Conservation (phyloP, 2,329 filamentous ascomycete genomes). For the Calonectria pauciramosa region DNA sequence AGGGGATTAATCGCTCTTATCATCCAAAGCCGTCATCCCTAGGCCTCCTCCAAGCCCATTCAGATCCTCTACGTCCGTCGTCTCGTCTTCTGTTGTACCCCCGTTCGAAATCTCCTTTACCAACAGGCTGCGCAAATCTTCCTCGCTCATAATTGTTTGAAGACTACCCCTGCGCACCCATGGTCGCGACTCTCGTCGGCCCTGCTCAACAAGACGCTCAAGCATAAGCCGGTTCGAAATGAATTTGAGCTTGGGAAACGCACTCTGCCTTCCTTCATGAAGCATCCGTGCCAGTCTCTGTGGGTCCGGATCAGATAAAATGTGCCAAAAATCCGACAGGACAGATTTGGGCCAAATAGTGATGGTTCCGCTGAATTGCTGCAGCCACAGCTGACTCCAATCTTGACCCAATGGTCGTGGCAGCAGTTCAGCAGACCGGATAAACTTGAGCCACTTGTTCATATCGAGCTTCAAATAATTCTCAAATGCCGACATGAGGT, state of each 20-base stretch:
- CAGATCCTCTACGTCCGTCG: slow-evolving; percentile 49
- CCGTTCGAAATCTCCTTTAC: slow-evolving; percentile 50
- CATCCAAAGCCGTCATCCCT: slow-evolving; percentile 46
- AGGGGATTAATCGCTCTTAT: slow-evolving; percentile 28
- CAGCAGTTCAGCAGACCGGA: slow-evolving; percentile 91
- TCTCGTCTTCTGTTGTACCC: slow-evolving; percentile 54
- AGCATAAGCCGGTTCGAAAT: slow-evolving; percentile 88
- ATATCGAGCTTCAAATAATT: slow-evolving; percentile 97
- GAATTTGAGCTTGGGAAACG: slow-evolving; percentile 93
- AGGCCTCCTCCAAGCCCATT: slow-evolving; percentile 37
- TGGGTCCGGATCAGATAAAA: slow-evolving; percentile 85
- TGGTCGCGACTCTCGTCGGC: slow-evolving; percentile 66
- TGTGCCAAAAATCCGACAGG: slow-evolving; percentile 85
- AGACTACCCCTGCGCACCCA: slow-evolving; percentile 65
- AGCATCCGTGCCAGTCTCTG: slow-evolving; percentile 88
- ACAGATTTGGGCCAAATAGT: slow-evolving; percentile 94
- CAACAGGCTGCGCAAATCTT: slow-evolving; percentile 68
- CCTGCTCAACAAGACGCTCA: slow-evolving; percentile 77
- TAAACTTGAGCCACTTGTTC: slow-evolving; percentile 96
- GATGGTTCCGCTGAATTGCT: slow-evolving; percentile 93
- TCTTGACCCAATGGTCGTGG: slow-evolving; percentile 93
- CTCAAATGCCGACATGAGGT: slow-evolving; percentile 91
- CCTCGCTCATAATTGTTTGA: slow-evolving; percentile 73
- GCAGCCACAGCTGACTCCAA: slow-evolving; percentile 97
- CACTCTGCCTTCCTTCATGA: slow-evolving; percentile 87